Evolutionary conservation across 345 rosid genomes (phyloP), one percentile per base, ranked within the genome.

Genomic region (Murraya paniculata): DNA sequence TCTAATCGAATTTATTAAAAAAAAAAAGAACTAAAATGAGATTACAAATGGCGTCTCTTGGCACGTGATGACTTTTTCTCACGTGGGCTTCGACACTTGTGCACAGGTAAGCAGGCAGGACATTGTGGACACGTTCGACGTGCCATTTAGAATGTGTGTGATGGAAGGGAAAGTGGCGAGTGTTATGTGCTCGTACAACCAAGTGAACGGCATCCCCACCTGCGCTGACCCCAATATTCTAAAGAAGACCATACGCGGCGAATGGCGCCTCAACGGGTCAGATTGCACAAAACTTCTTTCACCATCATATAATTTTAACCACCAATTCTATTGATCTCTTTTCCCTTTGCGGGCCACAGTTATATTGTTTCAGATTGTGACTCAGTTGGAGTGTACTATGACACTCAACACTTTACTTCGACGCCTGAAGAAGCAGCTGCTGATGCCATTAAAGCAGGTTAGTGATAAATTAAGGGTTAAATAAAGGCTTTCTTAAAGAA

Each of bases 401-500:
- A 89, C 56, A 82, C 88, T 3, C 91, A 88, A 48, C 97, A 92
- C 74, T 89, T 86, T 58, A 82, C 93, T 50, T 85, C 92, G 30
- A 86, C 97, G 11, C 99, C 98, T 1, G 95, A 94, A 84, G 90
- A 92, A 82, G 97, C 99, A 24, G 99, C 94, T 0, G 98, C 99
- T 18, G 92, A 87, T 31, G 92, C 99, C 62, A 90, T 95, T 56
- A 92, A 85, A 91, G 97, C 98, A 76, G 98, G 98, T 55, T 55
- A 81, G 73, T 75, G 14, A 68, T 39, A 13, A 27, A 18, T 53
- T 19, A 53, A 50, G 55, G 55, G 21, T 50, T 50, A 50, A 50
- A 16, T 45, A 13, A 45, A 45, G 50, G 57, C 21, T 53, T 53
- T 18, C 7, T 18, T 53, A 16, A 18, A 19, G 21, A 53, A 18